Evolutionary conservation across 495 filamentous ascomycete species (phyloP).

Genomic region (Sphaerosporella brunnea): DNA sequence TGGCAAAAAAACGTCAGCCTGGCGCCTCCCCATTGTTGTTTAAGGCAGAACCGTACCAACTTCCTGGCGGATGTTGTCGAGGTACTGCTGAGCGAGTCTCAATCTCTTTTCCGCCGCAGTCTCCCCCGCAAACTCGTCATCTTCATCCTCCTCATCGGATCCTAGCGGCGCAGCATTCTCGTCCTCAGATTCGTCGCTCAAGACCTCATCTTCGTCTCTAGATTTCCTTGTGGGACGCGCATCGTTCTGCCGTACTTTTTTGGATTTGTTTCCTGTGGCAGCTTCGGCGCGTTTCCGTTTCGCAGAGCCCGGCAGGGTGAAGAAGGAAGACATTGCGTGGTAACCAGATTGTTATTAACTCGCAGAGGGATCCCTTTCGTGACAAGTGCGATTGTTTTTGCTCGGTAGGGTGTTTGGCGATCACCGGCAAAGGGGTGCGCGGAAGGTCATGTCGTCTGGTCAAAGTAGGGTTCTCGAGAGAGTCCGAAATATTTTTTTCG

Average conservation of each 20-base stretch:
- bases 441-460: not conserved
- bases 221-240: constrained; percentile 27
- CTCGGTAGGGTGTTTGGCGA: too few relatives aligned
- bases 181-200: constrained; percentile 66
- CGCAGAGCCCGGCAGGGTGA: constrained; percentile 55
- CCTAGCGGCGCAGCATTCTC: constrained; percentile 30
- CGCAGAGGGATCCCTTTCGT: too few relatives aligned
- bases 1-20: not conserved
- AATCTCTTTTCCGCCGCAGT: constrained; percentile 75
- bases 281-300: constrained; percentile 50
- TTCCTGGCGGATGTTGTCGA: constrained; percentile 73
- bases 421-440: not conserved
- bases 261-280: constrained; percentile 26
- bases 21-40: not conserved
- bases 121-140: constrained; percentile 40
- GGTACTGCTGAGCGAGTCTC: constrained; percentile 78
- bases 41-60: constrained; percentile 30
- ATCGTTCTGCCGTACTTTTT: constrained; percentile 30
- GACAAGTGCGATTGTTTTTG: too few relatives aligned
- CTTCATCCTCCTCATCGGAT: constrained; percentile 31
- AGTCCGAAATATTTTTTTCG: constrained; percentile 4
- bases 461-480: not conserved
- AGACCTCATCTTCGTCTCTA: constrained; percentile 49
- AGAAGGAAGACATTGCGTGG: constrained; percentile 41
- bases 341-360: too few relatives aligned